phyloP scores from a whole-genome alignment of 1,139 yeast species.

The Pichia sp. region DNA sequence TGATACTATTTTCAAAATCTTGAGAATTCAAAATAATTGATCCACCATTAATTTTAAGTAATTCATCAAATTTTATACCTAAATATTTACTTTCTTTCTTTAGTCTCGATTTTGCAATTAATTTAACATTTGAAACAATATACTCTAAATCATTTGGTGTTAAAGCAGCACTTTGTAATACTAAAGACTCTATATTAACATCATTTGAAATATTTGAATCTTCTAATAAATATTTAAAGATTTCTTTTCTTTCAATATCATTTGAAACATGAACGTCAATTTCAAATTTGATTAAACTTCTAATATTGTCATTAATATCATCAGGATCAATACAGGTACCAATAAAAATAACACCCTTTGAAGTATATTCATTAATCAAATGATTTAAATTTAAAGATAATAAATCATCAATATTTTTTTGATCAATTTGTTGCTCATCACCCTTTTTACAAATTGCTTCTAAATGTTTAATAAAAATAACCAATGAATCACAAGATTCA shows the following conservation, averaged over 20 bases:
- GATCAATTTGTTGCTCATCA: slow-evolving; percentile 47
- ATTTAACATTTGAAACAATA: slow-evolving; percentile 61
- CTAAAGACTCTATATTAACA: slow-evolving; percentile 52
- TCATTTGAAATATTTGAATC: slow-evolving; percentile 32
- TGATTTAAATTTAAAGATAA: slow-evolving; percentile 55
- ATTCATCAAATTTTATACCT: slow-evolving; percentile 20
- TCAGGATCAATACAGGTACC: slow-evolving; percentile 73
- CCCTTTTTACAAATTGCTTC: slow-evolving; percentile 65
- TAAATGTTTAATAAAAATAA: slow-evolving; percentile 63
- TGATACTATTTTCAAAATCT: slow-evolving; percentile 69
- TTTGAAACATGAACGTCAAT: slow-evolving; percentile 70
- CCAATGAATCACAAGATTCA: slow-evolving; percentile 34
- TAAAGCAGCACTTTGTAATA: slow-evolving; percentile 87
- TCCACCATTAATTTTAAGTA: slow-evolving; percentile 41
- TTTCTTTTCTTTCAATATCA: slow-evolving; percentile 62
- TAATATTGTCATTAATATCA: slow-evolving; percentile 55
- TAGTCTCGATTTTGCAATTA: slow-evolving; percentile 50
- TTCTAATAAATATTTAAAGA: slow-evolving; percentile 48
- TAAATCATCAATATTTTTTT: slow-evolving; percentile 38
- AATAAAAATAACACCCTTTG: slow-evolving; percentile 44
- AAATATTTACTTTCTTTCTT: slow-evolving; percentile 25
- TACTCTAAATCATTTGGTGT: slow-evolving; percentile 78
- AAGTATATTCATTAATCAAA: slow-evolving; percentile 51
- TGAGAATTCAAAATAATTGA: slow-evolving; percentile 47
- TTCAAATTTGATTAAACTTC: slow-evolving; percentile 72